Conservation (phyloP, 2,329 filamentous ascomycete species). For the Oidium heveae region DNA sequence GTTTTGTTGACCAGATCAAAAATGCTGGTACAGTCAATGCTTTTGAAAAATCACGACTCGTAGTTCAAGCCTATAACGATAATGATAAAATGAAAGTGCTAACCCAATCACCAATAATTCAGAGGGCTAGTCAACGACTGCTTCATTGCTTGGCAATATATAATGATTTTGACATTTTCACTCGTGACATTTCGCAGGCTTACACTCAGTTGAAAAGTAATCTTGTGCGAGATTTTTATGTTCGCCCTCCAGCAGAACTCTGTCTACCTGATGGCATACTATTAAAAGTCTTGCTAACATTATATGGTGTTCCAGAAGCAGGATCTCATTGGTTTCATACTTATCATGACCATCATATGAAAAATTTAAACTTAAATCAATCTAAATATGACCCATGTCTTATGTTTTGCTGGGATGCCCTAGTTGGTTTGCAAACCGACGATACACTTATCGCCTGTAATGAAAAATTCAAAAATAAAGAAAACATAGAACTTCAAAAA, state of each 20-base stretch:
- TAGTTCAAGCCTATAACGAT: conserved; percentile 3
- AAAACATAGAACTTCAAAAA: too few relatives aligned
- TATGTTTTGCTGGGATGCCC: background rate
- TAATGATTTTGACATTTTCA: background rate
- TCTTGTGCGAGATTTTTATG: background rate
- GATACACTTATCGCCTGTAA: background rate
- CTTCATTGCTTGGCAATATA: conserved; percentile 2
- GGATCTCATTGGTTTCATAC: background rate
- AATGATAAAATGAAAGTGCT: conserved; percentile 2
- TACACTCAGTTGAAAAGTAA: background rate
- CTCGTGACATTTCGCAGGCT: background rate
- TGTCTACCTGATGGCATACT: background rate
- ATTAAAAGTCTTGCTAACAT: background rate
- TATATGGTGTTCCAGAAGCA: background rate
- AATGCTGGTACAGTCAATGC: conserved; percentile 1
- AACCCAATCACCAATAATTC: conserved; percentile 4
- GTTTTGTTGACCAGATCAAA: conserved; percentile 5
- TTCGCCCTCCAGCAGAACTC: background rate
- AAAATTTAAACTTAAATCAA: background rate
- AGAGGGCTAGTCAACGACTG: conserved; percentile 2
- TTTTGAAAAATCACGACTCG: background rate
- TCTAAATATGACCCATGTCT: background rate
- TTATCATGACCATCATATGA: background rate
- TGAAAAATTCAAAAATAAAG: too few relatives aligned
- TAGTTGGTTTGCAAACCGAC: background rate